Conservation (phyloP, 257 asterid genomes). For the Capsicum chinense region DNA sequence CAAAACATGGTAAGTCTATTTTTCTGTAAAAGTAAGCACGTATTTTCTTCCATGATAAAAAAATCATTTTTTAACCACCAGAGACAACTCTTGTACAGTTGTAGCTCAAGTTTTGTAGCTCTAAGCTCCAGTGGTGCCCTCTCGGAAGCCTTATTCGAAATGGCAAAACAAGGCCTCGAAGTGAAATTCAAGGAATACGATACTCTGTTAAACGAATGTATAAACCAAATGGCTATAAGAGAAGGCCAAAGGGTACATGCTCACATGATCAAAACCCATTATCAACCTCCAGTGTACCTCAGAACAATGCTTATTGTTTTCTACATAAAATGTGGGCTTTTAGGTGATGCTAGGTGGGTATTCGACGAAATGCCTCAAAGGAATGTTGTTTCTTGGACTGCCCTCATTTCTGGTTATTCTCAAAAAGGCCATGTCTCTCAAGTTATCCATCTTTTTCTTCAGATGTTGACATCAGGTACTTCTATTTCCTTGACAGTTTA, state of each 20-base stretch:
- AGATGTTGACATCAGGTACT: slow-evolving; percentile 85
- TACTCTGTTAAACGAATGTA: slow-evolving; percentile 60
- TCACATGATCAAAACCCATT: slow-evolving; percentile 76
- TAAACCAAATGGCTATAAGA: slow-evolving; percentile 57
- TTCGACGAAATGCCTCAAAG: slow-evolving; percentile 88
- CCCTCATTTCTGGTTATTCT: slow-evolving; percentile 77
- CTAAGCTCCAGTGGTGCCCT: slow-evolving; percentile 39
- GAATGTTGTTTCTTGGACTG: slow-evolving; percentile 89
- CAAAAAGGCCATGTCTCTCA: slow-evolving; percentile 53
- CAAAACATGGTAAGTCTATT: neutral
- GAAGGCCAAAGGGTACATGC: slow-evolving; percentile 85
- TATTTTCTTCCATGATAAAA: slow-evolving; percentile 27
- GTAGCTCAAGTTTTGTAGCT: slow-evolving; percentile 27
- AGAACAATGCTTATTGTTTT: slow-evolving; percentile 73
- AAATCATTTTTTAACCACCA: slow-evolving; percentile 39
- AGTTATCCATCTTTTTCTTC: slow-evolving; percentile 66
- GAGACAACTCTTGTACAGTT: slow-evolving; percentile 31
- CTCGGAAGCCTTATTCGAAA: slow-evolving; percentile 52
- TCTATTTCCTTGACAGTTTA: neutral
- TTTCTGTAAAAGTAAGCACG: slow-evolving; percentile 27
- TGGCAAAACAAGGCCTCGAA: slow-evolving; percentile 53
- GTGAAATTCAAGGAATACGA: slow-evolving; percentile 66
- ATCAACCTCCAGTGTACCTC: slow-evolving; percentile 62
- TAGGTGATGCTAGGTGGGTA: slow-evolving; percentile 71
- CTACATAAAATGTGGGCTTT: slow-evolving; percentile 57